These are phyloP conservation scores for Phyllosticta ampelicida DNA, from an alignment of 2,329 filamentous ascomycete species.

Conservation along the genomic window DNA sequence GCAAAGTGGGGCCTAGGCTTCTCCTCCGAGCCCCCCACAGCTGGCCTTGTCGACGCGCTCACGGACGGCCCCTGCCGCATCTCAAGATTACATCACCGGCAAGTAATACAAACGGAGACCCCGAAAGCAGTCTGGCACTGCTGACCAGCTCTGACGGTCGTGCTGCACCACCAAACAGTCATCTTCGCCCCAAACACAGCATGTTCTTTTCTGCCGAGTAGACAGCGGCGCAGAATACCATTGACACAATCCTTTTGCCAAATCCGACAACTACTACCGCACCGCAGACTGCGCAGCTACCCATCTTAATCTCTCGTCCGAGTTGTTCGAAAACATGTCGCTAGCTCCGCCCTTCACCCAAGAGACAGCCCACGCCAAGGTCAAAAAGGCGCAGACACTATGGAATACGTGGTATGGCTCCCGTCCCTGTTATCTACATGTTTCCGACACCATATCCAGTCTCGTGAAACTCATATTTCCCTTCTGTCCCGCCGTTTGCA, in stretches of 20 bases:
- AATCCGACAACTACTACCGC: too few species aligned
- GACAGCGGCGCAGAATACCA: background rate
- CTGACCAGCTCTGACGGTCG: background rate
- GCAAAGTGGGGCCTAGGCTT: background rate
- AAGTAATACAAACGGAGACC: background rate
- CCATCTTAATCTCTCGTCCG: background rate
- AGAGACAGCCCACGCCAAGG: slow-evolving; percentile 61
- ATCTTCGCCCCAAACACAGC: background rate
- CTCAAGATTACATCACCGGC: background rate
- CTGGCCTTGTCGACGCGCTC: background rate
- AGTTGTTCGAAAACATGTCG: slow-evolving; percentile 25
- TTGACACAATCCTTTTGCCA: background rate
- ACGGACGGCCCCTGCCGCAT: background rate
- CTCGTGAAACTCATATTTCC: too few species aligned
- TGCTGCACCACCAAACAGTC: background rate
- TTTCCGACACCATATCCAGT: background rate
- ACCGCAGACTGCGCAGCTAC: background rate
- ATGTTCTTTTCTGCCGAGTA: background rate
- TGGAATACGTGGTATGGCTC: slow-evolving; percentile 63
- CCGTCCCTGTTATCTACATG: slow-evolving; percentile 1
- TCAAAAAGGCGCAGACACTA: slow-evolving; percentile 71
- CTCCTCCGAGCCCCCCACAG: background rate
- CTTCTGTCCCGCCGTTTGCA: too few species aligned
- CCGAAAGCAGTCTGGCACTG: background rate
- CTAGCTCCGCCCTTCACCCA: slow-evolving; percentile 61